phyloP scores from a whole-genome alignment of 371 early-diverging fungal species.

The Mortierella sp. region DNA sequence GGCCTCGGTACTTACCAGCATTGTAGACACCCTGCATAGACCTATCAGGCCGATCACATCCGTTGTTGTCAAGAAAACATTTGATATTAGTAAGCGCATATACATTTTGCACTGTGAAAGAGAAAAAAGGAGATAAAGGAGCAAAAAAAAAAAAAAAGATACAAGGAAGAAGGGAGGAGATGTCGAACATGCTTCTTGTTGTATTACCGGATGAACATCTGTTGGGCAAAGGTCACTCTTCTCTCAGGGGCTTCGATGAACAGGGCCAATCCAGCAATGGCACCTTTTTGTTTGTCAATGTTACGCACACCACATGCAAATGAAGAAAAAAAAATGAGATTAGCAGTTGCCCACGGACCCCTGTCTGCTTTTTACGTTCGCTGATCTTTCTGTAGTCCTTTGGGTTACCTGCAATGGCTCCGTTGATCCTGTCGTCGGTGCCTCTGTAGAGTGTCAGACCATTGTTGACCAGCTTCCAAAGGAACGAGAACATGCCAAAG shows the following conservation, averaged over 20 bases:
- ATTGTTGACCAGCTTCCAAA: slow-evolving; percentile 84
- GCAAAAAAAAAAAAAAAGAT: not conserved
- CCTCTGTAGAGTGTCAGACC: slow-evolving; percentile 68
- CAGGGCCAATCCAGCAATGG: slow-evolving; percentile 69
- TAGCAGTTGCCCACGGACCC: not conserved
- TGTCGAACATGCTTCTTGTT: not conserved
- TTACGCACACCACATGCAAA: not conserved
- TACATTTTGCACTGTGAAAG: not conserved
- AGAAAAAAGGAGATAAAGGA: not conserved
- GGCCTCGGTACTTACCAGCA: slow-evolving; percentile 72
- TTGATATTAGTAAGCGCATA: slow-evolving; percentile 22
- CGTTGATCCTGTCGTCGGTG: slow-evolving; percentile 73
- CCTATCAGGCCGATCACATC: slow-evolving; percentile 40
- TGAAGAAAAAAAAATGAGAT: not conserved
- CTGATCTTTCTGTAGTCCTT: not conserved
- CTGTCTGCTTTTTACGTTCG: not conserved
- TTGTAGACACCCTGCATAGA: slow-evolving; percentile 72
- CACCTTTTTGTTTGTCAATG: slow-evolving; percentile 21
- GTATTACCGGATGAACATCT: slow-evolving; percentile 47
- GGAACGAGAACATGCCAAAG: slow-evolving; percentile 80
- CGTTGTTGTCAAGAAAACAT: not conserved
- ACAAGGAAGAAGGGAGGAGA: not conserved
- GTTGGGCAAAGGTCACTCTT: slow-evolving; percentile 76
- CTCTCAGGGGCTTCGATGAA: slow-evolving; percentile 73
- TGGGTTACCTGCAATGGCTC: slow-evolving; percentile 66